Evolutionary conservation across 352 stramenopile species (phyloP).

Genomic region (Pythium plurisporium): DNA sequence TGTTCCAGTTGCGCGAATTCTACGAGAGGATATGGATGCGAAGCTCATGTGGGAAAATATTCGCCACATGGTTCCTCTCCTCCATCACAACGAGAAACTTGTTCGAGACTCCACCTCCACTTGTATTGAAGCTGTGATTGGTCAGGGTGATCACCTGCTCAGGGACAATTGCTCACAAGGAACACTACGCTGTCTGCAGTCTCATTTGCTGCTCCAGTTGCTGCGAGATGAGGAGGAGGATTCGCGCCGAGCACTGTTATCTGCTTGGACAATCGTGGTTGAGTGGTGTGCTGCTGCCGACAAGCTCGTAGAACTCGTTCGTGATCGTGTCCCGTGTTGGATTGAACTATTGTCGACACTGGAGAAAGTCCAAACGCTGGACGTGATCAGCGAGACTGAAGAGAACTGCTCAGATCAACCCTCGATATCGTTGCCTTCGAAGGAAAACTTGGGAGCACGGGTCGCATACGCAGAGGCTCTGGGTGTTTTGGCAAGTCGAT

Average conservation of each 20-base stretch:
- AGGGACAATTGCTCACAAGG: background rate
- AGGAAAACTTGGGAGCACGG: conserved; percentile 30
- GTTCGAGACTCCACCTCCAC: conserved; percentile 40
- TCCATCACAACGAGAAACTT: conserved; percentile 48
- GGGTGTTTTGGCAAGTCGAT: conserved; percentile 30
- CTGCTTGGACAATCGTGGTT: conserved; percentile 40
- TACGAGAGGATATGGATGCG: background rate
- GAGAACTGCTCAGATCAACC: background rate
- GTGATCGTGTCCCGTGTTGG: conserved; percentile 29
- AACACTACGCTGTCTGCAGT: conserved; percentile 27
- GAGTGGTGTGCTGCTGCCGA: conserved; percentile 18
- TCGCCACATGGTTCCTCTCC: conserved; percentile 32
- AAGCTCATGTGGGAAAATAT: conserved; percentile 9
- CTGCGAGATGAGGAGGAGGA: conserved; percentile 37
- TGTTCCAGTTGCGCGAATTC: conserved; percentile 4
- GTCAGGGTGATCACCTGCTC: background rate
- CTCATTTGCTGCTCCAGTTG: conserved; percentile 63
- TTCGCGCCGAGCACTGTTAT: conserved; percentile 27
- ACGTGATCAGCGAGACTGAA: background rate
- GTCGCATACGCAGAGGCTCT: conserved; percentile 59
- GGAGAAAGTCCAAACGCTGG: conserved; percentile 24
- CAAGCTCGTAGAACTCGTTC: conserved; percentile 23
- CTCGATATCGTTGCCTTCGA: background rate
- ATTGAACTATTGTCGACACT: conserved; percentile 49
- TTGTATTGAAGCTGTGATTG: conserved; percentile 35